Percentiles rank a stretch among this genome's conserved stretches.
phyloP scores from a whole-genome alignment of 768 basidiomycete species.

The Stropharia rugosoannulata region DNA sequence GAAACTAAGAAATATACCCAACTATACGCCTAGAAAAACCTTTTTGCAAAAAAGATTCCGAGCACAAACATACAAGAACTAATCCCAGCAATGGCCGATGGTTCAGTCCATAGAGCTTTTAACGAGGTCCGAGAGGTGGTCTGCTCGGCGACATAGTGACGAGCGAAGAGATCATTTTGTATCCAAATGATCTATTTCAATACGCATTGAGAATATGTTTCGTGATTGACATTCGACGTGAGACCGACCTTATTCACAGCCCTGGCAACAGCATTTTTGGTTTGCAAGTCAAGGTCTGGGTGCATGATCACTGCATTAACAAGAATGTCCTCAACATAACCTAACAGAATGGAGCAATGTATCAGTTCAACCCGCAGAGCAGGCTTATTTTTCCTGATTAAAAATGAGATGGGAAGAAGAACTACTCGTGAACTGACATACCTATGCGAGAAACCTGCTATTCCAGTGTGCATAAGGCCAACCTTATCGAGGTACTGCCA shows the following conservation, averaged over 20 bases:
- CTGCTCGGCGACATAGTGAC: slow-evolving; percentile 39
- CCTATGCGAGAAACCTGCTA: slow-evolving; percentile 42
- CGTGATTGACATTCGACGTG: background rate
- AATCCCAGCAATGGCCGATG: background rate
- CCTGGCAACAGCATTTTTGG: slow-evolving; percentile 39
- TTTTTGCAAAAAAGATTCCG: slow-evolving; percentile 1
- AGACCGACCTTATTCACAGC: slow-evolving; percentile 42
- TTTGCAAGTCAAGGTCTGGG: slow-evolving; percentile 32
- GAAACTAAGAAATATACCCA: background rate
- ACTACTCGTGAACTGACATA: slow-evolving; percentile 13
- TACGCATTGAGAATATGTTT: background rate
- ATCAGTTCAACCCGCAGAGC: slow-evolving; percentile 37
- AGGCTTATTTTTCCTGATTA: slow-evolving; percentile 23
- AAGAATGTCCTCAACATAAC: slow-evolving; percentile 46
- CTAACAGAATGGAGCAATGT: slow-evolving; percentile 39
- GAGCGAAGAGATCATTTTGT: slow-evolving; percentile 46
- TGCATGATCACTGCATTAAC: slow-evolving; percentile 39
- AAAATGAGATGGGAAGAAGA: background rate
- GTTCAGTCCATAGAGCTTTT: background rate
- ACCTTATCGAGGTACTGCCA: slow-evolving; percentile 51
- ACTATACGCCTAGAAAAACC: background rate
- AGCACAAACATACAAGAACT: slow-evolving; percentile 3
- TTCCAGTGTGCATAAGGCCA: slow-evolving; percentile 49
- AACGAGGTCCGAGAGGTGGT: background rate
- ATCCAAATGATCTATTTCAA: slow-evolving; percentile 43